Evolutionary conservation across 225 moss, liverwort and hornwort genomes (phyloP).

Genomic region (Pseudisothecium myosuroides): DNA sequence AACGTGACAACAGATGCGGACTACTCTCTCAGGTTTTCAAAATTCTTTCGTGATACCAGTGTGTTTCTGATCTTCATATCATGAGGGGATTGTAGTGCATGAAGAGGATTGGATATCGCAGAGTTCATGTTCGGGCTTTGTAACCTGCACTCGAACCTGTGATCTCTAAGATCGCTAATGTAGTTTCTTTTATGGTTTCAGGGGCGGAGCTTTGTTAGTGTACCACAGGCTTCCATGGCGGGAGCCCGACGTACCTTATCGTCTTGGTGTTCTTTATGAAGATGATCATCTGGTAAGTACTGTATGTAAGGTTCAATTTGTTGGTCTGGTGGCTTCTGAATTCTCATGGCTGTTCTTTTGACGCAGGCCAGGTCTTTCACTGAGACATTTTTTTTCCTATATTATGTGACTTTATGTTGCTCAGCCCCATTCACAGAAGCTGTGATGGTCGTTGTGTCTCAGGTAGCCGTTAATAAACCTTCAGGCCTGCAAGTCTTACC

Average conservation of each 20-base stretch:
- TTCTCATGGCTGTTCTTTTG: neutral
- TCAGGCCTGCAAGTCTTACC: slow-evolving; percentile 90
- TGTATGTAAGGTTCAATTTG: neutral
- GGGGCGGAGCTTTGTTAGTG: slow-evolving; percentile 43
- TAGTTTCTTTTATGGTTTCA: slow-evolving; percentile 1
- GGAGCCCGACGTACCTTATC: slow-evolving; percentile 63
- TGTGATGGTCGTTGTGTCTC: neutral
- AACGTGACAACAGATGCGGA: slow-evolving; percentile 30
- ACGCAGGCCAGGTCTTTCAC: neutral
- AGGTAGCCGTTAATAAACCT: slow-evolving; percentile 84
- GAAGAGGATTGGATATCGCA: neutral
- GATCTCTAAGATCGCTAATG: neutral
- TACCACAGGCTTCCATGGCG: slow-evolving; percentile 80
- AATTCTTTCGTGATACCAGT: neutral
- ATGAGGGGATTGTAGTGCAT: neutral
- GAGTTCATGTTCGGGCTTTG: neutral
- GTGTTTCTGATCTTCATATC: neutral
- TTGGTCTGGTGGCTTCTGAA: neutral
- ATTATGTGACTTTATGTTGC: neutral
- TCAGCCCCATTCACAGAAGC: neutral
- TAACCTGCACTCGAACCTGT: neutral
- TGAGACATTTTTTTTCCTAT: neutral
- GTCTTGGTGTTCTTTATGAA: slow-evolving; percentile 56
- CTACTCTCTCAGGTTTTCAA: slow-evolving; percentile 45
- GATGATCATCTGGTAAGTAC: slow-evolving; percentile 64